phyloP scores from a whole-genome alignment of 2,329 filamentous ascomycete genomes.

The Fusarium sp. region DNA sequence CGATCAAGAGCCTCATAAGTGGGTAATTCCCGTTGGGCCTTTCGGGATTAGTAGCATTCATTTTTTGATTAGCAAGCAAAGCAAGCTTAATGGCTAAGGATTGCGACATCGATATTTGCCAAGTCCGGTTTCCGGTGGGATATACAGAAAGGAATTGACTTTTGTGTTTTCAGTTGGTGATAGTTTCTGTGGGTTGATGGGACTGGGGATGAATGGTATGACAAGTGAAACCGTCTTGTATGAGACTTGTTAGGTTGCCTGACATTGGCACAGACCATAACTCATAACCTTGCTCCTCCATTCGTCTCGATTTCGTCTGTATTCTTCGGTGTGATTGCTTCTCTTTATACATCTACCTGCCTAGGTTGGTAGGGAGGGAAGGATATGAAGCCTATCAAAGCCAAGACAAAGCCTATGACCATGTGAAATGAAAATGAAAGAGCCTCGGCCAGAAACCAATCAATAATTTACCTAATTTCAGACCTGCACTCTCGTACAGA shows the following conservation, averaged over 20 bases:
- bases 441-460: background rate
- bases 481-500: background rate
- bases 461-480: background rate
- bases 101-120: background rate
- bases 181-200: background rate
- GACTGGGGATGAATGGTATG: background rate
- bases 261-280: background rate
- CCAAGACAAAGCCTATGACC: background rate
- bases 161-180: background rate
- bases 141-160: background rate
- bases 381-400: background rate
- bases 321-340: background rate
- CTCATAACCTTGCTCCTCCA: background rate
- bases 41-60: background rate
- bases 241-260: background rate
- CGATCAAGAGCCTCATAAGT: background rate
- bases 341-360: background rate
- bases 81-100: background rate
- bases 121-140: background rate
- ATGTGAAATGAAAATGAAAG: background rate
- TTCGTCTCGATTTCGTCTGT: background rate
- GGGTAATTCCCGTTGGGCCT: background rate
- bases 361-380: background rate
- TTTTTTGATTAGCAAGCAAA: constrained; percentile 1
- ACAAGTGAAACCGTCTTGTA: background rate